Evolutionary conservation across 23 red algal genomes (phyloP).

Genomic region (Pyropia haitanensis): DNA sequence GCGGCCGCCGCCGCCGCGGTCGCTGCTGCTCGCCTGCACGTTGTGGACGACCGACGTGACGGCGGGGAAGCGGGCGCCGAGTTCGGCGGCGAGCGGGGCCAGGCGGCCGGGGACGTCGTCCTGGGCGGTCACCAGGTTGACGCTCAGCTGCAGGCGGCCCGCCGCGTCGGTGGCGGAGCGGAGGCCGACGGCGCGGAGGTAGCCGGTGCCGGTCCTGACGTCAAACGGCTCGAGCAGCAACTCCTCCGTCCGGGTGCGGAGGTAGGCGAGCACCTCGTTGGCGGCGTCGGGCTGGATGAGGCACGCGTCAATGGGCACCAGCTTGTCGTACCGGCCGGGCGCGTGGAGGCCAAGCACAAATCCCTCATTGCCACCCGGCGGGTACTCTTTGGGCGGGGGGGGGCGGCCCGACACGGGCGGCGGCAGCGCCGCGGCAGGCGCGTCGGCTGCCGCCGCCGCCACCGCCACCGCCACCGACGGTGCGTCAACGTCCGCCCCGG

Average conservation of each 20-base stretch:
- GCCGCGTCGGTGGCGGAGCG: constrained; percentile 49
- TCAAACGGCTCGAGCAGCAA: constrained; percentile 64
- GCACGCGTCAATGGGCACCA: constrained; percentile 68
- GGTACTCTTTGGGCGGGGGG: not conserved
- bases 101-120: constrained; percentile 51
- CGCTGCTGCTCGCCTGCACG: constrained; percentile 21
- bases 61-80: constrained; percentile 55
- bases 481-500: not conserved
- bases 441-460: not conserved
- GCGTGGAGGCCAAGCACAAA: constrained; percentile 86
- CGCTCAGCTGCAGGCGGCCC: constrained; percentile 66
- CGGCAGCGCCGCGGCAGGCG: not conserved
- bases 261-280: constrained; percentile 62
- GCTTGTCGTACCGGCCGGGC: constrained; percentile 78
- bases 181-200: constrained; percentile 81
- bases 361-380: constrained; percentile 7
- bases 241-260: constrained; percentile 19
- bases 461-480: not conserved
- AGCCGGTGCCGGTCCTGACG: constrained; percentile 33
- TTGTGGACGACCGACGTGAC: constrained; percentile 87
- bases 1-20: constrained; percentile 3
- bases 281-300: constrained; percentile 36
- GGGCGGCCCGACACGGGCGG: not conserved
- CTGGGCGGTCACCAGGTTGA: constrained; percentile 81
- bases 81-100: constrained; percentile 43